These are phyloP conservation scores for Exserohilum turcica DNA, from an alignment of 2,329 filamentous ascomycete species.

Conservation along the genomic window DNA sequence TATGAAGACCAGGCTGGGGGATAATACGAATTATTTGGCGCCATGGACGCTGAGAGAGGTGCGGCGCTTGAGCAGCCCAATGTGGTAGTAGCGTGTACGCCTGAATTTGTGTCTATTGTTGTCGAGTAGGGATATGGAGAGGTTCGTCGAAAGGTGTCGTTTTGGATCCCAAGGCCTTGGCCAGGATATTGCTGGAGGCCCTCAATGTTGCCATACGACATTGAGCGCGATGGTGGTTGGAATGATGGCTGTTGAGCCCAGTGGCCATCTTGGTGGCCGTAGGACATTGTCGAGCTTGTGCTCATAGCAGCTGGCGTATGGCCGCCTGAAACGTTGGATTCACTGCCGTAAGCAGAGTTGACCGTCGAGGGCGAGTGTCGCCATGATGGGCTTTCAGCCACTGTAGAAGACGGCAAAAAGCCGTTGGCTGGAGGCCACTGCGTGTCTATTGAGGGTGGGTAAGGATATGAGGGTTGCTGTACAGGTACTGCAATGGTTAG, in stretches of 20 bases:
- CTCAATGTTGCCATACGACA: slow-evolving; percentile 50
- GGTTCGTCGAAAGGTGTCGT: slow-evolving; percentile 40
- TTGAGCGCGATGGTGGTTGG: slow-evolving; percentile 43
- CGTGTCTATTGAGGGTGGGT: slow-evolving; percentile 44
- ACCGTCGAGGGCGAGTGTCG: slow-evolving; percentile 43
- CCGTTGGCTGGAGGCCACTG: slow-evolving; percentile 42
- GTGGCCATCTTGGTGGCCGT: slow-evolving; percentile 39
- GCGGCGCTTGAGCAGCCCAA: slow-evolving; percentile 33
- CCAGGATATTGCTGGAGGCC: slow-evolving; percentile 41
- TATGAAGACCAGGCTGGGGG: slow-evolving; percentile 41
- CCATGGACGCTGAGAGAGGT: slow-evolving; percentile 44
- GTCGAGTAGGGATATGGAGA: slow-evolving; percentile 44
- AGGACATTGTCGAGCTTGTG: slow-evolving; percentile 45
- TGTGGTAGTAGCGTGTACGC: slow-evolving; percentile 33
- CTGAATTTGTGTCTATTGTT: slow-evolving; percentile 41
- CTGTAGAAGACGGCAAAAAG: slow-evolving; percentile 44
- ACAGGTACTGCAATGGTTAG: slow-evolving; percentile 37
- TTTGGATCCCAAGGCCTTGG: slow-evolving; percentile 39
- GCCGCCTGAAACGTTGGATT: slow-evolving; percentile 42
- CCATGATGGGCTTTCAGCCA: slow-evolving; percentile 45
- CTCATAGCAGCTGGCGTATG: slow-evolving; percentile 45
- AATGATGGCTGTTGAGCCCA: slow-evolving; percentile 37
- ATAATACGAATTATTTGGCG: slow-evolving; percentile 39
- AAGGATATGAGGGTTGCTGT: slow-evolving; percentile 41
- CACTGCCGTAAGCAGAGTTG: slow-evolving; percentile 44